Conservation (phyloP, 805 yeast species). For the Ogataea pilisensis region DNA sequence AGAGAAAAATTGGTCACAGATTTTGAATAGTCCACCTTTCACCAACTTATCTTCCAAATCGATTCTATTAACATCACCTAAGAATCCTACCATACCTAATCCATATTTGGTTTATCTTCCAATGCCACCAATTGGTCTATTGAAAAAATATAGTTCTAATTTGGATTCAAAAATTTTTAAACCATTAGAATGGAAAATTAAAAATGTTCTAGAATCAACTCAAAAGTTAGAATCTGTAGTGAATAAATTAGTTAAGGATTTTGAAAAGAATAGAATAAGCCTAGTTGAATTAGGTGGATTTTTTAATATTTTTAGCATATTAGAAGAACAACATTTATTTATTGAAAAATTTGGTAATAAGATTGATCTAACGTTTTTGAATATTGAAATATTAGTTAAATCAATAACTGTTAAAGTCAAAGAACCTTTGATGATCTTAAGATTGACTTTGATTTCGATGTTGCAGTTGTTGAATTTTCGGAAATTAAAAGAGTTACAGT, state of each 20-base stretch:
- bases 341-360: conserved; percentile 52
- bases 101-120: conserved; percentile 51
- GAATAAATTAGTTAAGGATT: conserved; percentile 36
- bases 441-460: conserved; percentile 40
- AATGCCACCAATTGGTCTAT: conserved; percentile 30
- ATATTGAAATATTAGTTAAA: conserved; percentile 41
- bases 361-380: conserved; percentile 47
- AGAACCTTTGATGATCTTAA: conserved; percentile 47
- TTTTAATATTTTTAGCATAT: conserved; percentile 50
- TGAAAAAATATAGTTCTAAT: conserved; percentile 25
- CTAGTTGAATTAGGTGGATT: conserved; percentile 54
- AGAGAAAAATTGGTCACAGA: conserved; percentile 48
- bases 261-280: conserved; percentile 35
- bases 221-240: conserved; percentile 34
- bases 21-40: conserved; percentile 33
- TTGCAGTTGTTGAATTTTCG: conserved; percentile 45
- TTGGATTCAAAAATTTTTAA: conserved; percentile 23
- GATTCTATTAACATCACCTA: conserved; percentile 45
- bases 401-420: conserved; percentile 40
- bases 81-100: conserved; percentile 48
- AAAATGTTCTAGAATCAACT: conserved; percentile 11
- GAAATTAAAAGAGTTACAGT: conserved; percentile 49
- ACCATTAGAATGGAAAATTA: conserved; percentile 25
- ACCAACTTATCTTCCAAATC: conserved; percentile 44
- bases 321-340: conserved; percentile 31